Evolutionary conservation across 1,284 basidiomycete species (phyloP).

Genomic region (Xerocomus amazonicus): DNA sequence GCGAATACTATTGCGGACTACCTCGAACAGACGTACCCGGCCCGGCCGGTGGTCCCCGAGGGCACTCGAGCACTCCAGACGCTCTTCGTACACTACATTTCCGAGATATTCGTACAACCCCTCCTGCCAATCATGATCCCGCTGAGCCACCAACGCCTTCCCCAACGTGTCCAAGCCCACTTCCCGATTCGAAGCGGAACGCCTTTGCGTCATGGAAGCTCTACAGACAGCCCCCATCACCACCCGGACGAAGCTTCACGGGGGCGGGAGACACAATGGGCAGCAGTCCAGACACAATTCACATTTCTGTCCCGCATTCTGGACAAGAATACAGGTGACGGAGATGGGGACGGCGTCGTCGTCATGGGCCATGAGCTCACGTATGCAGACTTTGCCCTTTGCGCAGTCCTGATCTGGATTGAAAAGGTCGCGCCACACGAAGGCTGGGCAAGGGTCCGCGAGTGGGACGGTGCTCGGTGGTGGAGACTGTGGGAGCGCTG

Average conservation of each 20-base stretch:
- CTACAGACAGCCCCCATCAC: neutral
- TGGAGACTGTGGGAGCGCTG: slow-evolving; percentile 55
- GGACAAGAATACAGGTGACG: slow-evolving; percentile 56
- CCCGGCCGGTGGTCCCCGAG: slow-evolving; percentile 63
- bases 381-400: slow-evolving; percentile 69
- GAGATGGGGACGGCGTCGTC: slow-evolving; percentile 58
- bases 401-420: slow-evolving; percentile 67
- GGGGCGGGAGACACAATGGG: slow-evolving; percentile 62
- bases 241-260: slow-evolving; percentile 21
- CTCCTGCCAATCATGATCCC: slow-evolving; percentile 68
- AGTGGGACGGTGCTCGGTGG: slow-evolving; percentile 66
- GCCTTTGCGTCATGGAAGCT: neutral
- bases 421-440: slow-evolving; percentile 64
- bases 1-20: slow-evolving; percentile 64
- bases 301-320: slow-evolving; percentile 58
- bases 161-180: slow-evolving; percentile 51
- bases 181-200: slow-evolving; percentile 32
- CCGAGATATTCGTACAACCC: slow-evolving; percentile 62
- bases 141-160: slow-evolving; percentile 57
- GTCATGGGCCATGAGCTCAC: slow-evolving; percentile 61
- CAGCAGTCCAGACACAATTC: slow-evolving; percentile 59
- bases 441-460: slow-evolving; percentile 57
- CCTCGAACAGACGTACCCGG: slow-evolving; percentile 63
- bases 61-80: slow-evolving; percentile 63
- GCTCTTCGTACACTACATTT: slow-evolving; percentile 66